Evolutionary conservation across 192 early-diverging fungal species (phyloP), one percentile per base, ranked within the genome.

Genomic region (Kickxella alabastrina): DNA sequence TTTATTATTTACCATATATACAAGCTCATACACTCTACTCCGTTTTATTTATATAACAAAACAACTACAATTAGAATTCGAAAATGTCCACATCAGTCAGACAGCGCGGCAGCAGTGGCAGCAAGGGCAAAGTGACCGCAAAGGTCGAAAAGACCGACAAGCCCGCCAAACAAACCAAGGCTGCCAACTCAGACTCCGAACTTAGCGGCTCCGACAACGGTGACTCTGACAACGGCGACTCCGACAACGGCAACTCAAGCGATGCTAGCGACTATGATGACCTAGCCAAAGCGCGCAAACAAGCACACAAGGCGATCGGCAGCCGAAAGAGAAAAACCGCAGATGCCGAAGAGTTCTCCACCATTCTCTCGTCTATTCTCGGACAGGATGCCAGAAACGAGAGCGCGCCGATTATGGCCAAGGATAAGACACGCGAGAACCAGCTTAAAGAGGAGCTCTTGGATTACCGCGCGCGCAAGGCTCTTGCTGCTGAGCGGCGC

Each of bases 371-470:
- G n/a, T 52, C 70, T n/a, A 73, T 73, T 35, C 70, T 73, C 1
- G 49, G 41, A 5, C 70, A 73, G 44, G 54, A 57, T 18, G 42
- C 51, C 0, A 21, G 49, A 3, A 35, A 47, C 28, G 21, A 38
- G 0, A 36, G 41, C n/a, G 63, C 78, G 48, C 92, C 94, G 6
- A 92, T 97, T 62, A 78, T 97, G 57, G 84, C 91, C 8, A 81
- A 85, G 58, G 86, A 90, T 48, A 86, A 85, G 68, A 81, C 82
- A 22, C 83, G 84, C 31, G 94, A 92, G 62, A 77, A 79, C n/a
- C 76, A 83, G 31, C 65, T 97, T 24, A 90, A 90, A 51, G 87
- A 95, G 43, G 87, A 85, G 36, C 88, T 87, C 59, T 65, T 92
- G 18, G 91, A 90, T 57, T 83, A 84, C 29, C 86, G 85, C 50